Conservation (phyloP, 164 flowering plant genomes). For the Kalanchoe fedtschenkoi region DNA sequence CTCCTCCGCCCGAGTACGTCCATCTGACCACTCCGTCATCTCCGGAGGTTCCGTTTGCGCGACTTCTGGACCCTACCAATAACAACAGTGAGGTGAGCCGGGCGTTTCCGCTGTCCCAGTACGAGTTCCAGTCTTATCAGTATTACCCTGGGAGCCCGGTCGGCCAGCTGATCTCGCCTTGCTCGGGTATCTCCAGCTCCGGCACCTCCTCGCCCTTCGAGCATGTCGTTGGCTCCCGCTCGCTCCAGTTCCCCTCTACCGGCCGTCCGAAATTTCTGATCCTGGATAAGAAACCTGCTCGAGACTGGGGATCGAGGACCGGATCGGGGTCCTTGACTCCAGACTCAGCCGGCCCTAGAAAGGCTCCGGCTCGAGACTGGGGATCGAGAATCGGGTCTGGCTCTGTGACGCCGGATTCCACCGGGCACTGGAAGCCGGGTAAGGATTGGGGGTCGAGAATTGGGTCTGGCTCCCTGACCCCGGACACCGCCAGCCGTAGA, state of each 20-base stretch:
- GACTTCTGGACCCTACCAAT: constrained; percentile 47
- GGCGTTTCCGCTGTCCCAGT: constrained; percentile 37
- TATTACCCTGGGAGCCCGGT: constrained; percentile 92
- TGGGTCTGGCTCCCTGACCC: constrained; percentile 29
- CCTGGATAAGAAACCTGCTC: constrained; percentile 21
- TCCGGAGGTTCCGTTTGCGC: constrained; percentile 97
- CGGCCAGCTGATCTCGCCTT: constrained; percentile 86
- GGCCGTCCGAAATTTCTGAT: constrained; percentile 27
- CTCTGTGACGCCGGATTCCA: not conserved
- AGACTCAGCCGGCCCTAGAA: not conserved
- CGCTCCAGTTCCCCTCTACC: constrained; percentile 20
- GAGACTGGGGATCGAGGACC: constrained; percentile 20
- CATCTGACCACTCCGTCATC: constrained; percentile 96
- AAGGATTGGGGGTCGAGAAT: constrained; percentile 21
- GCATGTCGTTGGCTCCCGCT: constrained; percentile 20
- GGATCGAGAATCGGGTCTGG: constrained; percentile 2
- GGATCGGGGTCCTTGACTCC: constrained; percentile 13
- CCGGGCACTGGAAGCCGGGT: constrained; percentile 13
- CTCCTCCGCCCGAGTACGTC: constrained; percentile 89
- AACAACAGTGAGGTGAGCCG: constrained; percentile 25
- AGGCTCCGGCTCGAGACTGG: not conserved
- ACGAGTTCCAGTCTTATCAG: constrained; percentile 82
- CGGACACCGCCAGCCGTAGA: constrained; percentile 17
- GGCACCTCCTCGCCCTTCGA: constrained; percentile 87
- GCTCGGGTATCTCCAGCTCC: constrained; percentile 76